Evolutionary conservation across 805 yeast genomes (phyloP).

Genomic region (Wickerhamiella alocasiicola): DNA sequence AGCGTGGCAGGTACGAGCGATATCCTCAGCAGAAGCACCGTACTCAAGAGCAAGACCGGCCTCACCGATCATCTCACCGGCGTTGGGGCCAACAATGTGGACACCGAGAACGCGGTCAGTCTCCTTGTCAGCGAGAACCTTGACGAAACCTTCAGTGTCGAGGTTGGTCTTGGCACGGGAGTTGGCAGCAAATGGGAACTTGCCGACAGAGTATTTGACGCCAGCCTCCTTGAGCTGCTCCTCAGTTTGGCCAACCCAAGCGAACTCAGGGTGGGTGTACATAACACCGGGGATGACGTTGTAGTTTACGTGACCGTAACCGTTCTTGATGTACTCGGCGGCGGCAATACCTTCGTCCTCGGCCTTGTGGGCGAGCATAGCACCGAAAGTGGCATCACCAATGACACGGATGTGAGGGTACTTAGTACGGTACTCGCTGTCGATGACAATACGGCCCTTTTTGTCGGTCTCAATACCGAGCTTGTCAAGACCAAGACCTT

Average conservation of each 20-base stretch:
- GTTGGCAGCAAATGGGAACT: constrained; percentile 97
- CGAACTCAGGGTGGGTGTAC: constrained; percentile 99
- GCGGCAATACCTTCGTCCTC: constrained; percentile 99
- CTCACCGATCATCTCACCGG: constrained; percentile 99
- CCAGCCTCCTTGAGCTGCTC: constrained; percentile 89
- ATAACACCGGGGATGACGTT: constrained; percentile 95
- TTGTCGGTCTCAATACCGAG: constrained; percentile 85
- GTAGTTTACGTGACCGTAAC: constrained; percentile 97
- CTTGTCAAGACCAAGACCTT: constrained; percentile 77
- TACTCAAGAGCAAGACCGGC: constrained; percentile 95
- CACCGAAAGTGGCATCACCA: constrained; percentile 98
- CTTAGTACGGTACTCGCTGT: constrained; percentile 84
- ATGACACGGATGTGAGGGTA: constrained; percentile 88
- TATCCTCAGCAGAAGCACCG: constrained; percentile 97
- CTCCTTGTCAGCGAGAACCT: constrained; percentile 90
- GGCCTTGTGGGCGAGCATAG: constrained; percentile 99
- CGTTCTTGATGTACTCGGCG: constrained; percentile 82
- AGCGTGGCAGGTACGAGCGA: constrained; percentile 96
- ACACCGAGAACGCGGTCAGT: constrained; percentile 94
- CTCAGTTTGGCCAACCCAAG: constrained; percentile 98
- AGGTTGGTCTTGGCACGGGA: constrained; percentile 97
- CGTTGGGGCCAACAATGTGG: constrained; percentile 95
- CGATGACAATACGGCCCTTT: constrained; percentile 88
- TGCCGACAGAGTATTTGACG: constrained; percentile 83
- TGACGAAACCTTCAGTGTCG: constrained; percentile 96